Base-by-base conservation (phyloP, 106 monocot species). In the Ottelia alismoides region DNA sequence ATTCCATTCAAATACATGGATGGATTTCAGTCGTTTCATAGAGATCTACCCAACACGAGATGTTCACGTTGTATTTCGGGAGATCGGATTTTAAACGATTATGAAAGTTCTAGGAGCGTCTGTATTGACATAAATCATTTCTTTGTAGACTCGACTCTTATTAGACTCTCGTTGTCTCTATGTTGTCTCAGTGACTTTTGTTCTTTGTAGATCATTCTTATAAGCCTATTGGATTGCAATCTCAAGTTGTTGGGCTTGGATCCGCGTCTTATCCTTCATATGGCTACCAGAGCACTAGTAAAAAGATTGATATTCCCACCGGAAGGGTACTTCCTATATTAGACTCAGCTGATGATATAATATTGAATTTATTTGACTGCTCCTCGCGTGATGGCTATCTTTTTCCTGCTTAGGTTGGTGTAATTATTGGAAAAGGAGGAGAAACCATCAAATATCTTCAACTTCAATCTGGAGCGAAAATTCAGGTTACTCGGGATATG, bases 371-470 rank as follows among this genome's bases (percentile, higher is more conserved):
- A 43, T 43, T 7, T 43, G 6, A 16, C 40, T 43, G 40, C 40
- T 16, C 40, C 40, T 16, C 40, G n/a, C n/a, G n/a, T n/a, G n/a
- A n/a, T n/a, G n/a, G n/a, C n/a, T n/a, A n/a, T n/a, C n/a, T n/a
- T n/a, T n/a, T n/a, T n/a, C n/a, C n/a, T n/a, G 19, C 18, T 35
- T 43, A 87, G 92, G 92, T 92, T 56, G 92, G 92, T 61, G 92
- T 92, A 22, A 79, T 92, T 17, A 92, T 92, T 66, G 92, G 92
- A 6, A 87, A 87, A 77, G 69, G 76, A 53, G 86, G 86, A 29
- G 92, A 92, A 40, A 92, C 87, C 11, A 87, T 92, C 10, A 92
- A 83, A 57, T 77, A 83, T 70, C 71, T 92, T 40, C 86, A 92
- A 53, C 20, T 70, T 19, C 83, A 92, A 45, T 92, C 86, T 29